Percentiles rank a stretch among this genome's conserved stretches.
Conservation (phyloP, 352 stramenopile genomes). For the Pythium pyrilobum region DNA sequence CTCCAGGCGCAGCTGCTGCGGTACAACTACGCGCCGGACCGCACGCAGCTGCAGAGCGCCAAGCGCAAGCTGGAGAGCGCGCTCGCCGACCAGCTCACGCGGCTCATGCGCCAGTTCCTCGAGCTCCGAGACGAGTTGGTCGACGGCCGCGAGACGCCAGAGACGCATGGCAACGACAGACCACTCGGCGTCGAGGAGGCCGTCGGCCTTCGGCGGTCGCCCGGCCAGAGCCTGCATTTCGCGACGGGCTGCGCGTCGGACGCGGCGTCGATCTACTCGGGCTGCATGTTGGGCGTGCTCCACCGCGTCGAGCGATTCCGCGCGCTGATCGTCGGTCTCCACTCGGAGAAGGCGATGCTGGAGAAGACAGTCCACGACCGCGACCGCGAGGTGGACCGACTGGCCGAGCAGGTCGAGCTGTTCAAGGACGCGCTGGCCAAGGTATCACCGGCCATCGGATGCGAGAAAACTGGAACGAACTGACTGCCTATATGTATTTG, state of each 20-base stretch:
- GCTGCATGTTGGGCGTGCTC: slow-evolving; percentile 37
- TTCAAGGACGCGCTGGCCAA: slow-evolving; percentile 60
- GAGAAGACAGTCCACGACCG: slow-evolving; percentile 22
- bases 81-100: slow-evolving; percentile 4
- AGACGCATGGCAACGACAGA: neutral
- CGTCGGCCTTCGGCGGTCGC: neutral
- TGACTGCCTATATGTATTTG: too few relatives aligned
- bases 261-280: slow-evolving; percentile 37
- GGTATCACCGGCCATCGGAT: slow-evolving; percentile 12
- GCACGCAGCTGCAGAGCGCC: slow-evolving; percentile 24
- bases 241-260: slow-evolving; percentile 35
- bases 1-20: slow-evolving; percentile 29
- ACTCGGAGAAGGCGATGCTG: slow-evolving; percentile 34
- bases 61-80: slow-evolving; percentile 16
- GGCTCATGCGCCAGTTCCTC: slow-evolving; percentile 11
- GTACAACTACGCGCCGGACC: slow-evolving; percentile 49
- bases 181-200: too few relatives aligned
- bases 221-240: slow-evolving; percentile 12
- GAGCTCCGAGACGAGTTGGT: slow-evolving; percentile 3
- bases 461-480: too few relatives aligned
- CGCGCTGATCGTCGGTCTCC: slow-evolving; percentile 26
- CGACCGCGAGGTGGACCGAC: slow-evolving; percentile 23
- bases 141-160: neutral
- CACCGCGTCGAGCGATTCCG: slow-evolving; percentile 46
- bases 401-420: slow-evolving; percentile 46